Conservation (phyloP, 2,329 filamentous ascomycete genomes). For the Dichotomopilus funicola region DNA sequence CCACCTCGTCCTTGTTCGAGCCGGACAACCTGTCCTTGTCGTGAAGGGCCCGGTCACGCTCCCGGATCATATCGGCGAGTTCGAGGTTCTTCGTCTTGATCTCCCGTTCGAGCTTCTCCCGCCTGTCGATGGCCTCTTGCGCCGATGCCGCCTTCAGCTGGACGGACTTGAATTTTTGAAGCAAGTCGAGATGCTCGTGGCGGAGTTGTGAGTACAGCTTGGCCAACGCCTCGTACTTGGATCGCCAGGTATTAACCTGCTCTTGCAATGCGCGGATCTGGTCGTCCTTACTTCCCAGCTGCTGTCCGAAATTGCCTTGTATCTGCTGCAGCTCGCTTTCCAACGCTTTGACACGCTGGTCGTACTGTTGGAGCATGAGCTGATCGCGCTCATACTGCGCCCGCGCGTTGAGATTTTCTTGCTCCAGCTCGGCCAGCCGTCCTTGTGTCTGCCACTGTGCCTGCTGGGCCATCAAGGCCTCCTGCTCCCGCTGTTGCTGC, state of each 20-base stretch:
- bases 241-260: constrained; percentile 95
- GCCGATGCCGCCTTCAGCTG: constrained; percentile 95
- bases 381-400: constrained; percentile 97
- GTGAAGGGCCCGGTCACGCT: constrained; percentile 86
- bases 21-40: constrained; percentile 85
- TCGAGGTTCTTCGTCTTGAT: constrained; percentile 99
- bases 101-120: constrained; percentile 93
- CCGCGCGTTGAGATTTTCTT: constrained; percentile 87
- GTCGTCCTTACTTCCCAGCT: constrained; percentile 84
- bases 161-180: constrained; percentile 93
- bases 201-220: constrained; percentile 96
- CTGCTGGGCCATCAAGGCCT: constrained; percentile 82
- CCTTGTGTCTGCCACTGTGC: constrained; percentile 92
- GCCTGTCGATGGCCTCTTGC: constrained; percentile 89
- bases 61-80: constrained; percentile 95
- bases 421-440: constrained; percentile 88
- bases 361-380: constrained; percentile 93
- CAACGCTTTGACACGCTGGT: constrained; percentile 85
- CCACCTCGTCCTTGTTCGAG: constrained; percentile 83
- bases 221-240: constrained; percentile 92
- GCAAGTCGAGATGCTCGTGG: constrained; percentile 86
- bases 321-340: constrained; percentile 82
- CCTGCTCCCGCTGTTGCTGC: constrained; percentile 84
- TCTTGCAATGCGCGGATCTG: constrained; percentile 90
- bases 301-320: constrained; percentile 75